phyloP scores from a whole-genome alignment of 495 filamentous ascomycete genomes.

The Neurospora sp. region DNA sequence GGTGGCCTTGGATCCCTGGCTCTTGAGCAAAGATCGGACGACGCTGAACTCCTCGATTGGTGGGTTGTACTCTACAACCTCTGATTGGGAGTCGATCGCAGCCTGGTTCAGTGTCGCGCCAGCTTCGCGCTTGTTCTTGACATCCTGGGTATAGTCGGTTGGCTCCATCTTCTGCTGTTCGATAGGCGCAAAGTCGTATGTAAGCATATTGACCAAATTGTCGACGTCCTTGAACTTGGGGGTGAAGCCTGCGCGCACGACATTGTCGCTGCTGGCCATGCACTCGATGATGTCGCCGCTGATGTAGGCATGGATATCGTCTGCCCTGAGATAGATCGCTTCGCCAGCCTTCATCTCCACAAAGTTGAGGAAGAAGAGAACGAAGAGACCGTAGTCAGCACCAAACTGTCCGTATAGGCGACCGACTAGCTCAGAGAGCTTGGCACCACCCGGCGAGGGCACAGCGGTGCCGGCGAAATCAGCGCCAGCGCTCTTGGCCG shows the following conservation, averaged over 20 bases:
- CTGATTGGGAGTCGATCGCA: constrained; percentile 66
- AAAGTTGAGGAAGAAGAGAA: constrained; percentile 37
- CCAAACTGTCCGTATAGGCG: constrained; percentile 56
- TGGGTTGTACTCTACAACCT: constrained; percentile 72
- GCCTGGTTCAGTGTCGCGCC: constrained; percentile 67
- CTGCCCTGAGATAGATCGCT: constrained; percentile 89
- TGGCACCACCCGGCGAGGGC: constrained; percentile 31
- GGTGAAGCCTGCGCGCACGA: constrained; percentile 93
- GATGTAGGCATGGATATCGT: constrained; percentile 95
- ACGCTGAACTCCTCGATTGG: constrained; percentile 97
- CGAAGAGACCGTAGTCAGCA: constrained; percentile 35
- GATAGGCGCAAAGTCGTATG: constrained; percentile 88
- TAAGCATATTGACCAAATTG: constrained; percentile 85
- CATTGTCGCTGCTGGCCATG: constrained; percentile 97
- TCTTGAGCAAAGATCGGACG: constrained; percentile 65
- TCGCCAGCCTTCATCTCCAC: constrained; percentile 65
- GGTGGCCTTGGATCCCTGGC: constrained; percentile 63
- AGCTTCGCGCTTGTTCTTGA: constrained; percentile 23
- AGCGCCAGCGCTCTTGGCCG: constrained; percentile 53
- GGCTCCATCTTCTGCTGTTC: constrained; percentile 88
- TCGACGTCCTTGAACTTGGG: constrained; percentile 96
- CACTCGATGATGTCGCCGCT: constrained; percentile 97
- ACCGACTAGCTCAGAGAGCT: constrained; percentile 64
- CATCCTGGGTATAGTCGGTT: constrained; percentile 45
- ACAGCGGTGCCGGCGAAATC: constrained; percentile 48